Base-by-base conservation (phyloP, 2,329 filamentous ascomycete genomes). In the Neofusicoccum parvum region DNA sequence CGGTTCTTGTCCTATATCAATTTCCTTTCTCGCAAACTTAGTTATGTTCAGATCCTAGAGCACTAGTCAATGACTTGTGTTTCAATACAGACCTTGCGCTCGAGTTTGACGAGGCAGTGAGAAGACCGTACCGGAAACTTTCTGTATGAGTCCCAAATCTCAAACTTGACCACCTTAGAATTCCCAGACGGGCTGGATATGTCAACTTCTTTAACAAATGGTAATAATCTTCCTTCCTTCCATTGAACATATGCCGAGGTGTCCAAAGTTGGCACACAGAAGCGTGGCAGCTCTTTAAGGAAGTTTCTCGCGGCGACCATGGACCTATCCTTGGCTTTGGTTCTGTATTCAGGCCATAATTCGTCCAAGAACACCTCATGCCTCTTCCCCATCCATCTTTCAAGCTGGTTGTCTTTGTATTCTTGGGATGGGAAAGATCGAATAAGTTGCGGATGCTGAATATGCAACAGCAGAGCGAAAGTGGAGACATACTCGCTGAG, bases 401-500 rank as follows among this genome's bases (percentile, higher is more conserved):
- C 51, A 3, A 50, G 48, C 2, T n/a, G 41, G 20, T 17, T 37
- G 34, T 68, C 67, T 27, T 37, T 63, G 11, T 36, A 23, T 9
- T 66, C 45, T 14, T 51, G 37, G 23, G 62, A 48, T 5, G 58
- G 27, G 17, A 67, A 67, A 15, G 58, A 63, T n/a, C 64, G 53
- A 23, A 67, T 65, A 39, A 67, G 50, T 9, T 62, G 15, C 3
- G 66, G 66, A 54, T 66, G 64, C 14, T 48, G 46, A 41, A 66
- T 49, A 37, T 49, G 58, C 17, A 60, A 51, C 9, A 67, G 39
- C 3, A 67, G 49, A 3, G 36, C 56, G 32, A 67, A 66, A 12
- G 64, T 41, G 23, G 5, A 46, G 37, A 23, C 62, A 62, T 20
- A 43, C 53, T 23, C 36, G 45, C 23, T 23, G 32, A 23, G 7